Conservation (phyloP, 139 green algal species). For the Ettlia oleoabundans region DNA sequence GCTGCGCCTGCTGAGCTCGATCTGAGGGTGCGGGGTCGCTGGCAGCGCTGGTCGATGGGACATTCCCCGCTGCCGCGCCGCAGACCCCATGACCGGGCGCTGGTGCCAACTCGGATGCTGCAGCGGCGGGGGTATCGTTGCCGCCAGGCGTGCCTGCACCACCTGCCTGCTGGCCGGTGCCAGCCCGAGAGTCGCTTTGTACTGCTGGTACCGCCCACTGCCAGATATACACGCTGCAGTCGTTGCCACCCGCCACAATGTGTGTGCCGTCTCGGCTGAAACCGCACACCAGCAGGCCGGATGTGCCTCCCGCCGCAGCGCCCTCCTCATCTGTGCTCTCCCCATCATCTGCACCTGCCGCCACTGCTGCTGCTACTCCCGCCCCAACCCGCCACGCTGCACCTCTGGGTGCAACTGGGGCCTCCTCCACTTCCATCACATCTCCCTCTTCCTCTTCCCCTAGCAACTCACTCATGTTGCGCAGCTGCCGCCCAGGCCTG, state of each 20-base stretch:
- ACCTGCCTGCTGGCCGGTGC: no score
- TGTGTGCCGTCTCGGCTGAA: constrained; percentile 69
- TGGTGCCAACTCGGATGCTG: no score
- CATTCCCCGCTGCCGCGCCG: no score
- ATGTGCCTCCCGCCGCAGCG: background rate
- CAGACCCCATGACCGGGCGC: background rate
- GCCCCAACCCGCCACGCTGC: background rate
- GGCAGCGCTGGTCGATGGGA: no score
- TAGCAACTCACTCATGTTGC: no score
- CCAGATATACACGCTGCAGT: constrained; percentile 76
- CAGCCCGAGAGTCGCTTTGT: background rate
- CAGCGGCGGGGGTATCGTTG: no score
- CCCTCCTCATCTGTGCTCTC: background rate
- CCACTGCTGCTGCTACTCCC: background rate
- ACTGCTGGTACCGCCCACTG: constrained; percentile 47
- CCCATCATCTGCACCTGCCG: background rate
- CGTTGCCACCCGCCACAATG: constrained; percentile 69
- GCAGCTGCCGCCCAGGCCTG: background rate
- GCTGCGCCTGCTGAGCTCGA: constrained; percentile 9
- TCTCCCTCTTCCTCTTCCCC: background rate
- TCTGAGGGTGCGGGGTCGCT: background rate
- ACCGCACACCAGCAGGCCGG: constrained; percentile 66
- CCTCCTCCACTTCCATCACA: background rate
- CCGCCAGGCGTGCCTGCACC: no score
- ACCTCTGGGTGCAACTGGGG: background rate